A percentile compares a stretch with the other conserved stretches of the same genome.
Evolutionary conservation across 441 rosid species (phyloP).

Genomic region (Theobroma grandiflorum): DNA sequence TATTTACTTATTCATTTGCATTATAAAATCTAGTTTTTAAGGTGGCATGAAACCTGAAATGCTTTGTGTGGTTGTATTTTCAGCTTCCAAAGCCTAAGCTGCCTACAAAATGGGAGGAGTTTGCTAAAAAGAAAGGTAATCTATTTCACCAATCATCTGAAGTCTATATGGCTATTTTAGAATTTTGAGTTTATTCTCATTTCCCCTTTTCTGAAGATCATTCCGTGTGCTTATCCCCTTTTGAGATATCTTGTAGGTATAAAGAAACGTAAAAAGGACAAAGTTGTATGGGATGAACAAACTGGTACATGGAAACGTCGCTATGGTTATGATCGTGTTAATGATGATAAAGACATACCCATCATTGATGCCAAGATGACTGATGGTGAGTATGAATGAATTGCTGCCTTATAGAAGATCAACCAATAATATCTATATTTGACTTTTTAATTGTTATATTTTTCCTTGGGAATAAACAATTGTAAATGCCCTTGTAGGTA

Average conservation of each 20-base stretch:
- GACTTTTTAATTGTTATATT: background rate
- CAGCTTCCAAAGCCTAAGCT: conserved; percentile 78
- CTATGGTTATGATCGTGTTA: conserved; percentile 89
- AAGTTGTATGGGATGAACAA: conserved; percentile 83
- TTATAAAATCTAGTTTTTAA: background rate
- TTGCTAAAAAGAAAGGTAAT: conserved; percentile 70
- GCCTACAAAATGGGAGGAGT: conserved; percentile 71
- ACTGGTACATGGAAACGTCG: conserved; percentile 87
- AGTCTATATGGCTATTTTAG: conserved; percentile 11
- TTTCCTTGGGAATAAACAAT: background rate
- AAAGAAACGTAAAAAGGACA: conserved; percentile 82
- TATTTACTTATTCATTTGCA: background rate
- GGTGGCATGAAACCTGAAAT: background rate
- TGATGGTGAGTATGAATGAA: conserved; percentile 60
- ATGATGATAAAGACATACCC: conserved; percentile 86
- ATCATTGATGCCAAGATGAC: conserved; percentile 88
- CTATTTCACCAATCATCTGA: conserved; percentile 15
- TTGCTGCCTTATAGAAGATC: background rate
- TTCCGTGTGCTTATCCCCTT: background rate
- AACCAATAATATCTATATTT: background rate
- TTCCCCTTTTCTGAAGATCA: background rate
- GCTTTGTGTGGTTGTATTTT: conserved; percentile 30
- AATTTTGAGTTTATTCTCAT: background rate
- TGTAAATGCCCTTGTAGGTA: background rate
- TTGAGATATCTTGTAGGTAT: conserved; percentile 66